Evolutionary conservation across 2,329 filamentous ascomycete species (phyloP).

Genomic region (Fusarium haematococcum): DNA sequence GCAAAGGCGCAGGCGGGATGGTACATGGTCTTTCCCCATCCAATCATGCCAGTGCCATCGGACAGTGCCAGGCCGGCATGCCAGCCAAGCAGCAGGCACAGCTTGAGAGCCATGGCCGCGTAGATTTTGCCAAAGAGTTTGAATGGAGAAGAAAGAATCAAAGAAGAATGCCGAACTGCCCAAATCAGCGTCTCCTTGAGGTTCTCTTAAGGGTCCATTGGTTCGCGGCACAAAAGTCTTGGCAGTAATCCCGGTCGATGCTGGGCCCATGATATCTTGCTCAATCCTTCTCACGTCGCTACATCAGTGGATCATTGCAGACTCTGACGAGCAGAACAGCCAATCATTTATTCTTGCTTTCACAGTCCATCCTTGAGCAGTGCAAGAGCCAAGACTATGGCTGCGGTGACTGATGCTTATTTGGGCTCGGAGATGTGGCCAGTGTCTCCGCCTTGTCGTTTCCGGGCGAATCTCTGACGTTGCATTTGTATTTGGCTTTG

Average conservation of each 20-base stretch:
- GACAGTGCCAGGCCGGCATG: constrained; percentile 1
- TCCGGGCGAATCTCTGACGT: neutral
- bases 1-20: constrained; percentile 51
- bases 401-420: neutral
- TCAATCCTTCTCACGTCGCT: constrained; percentile 6
- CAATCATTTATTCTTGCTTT: neutral
- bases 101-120: neutral
- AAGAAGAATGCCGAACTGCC: neutral
- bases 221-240: neutral
- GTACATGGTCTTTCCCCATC: constrained; percentile 52
- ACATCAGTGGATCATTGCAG: neutral
- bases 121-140: neutral
- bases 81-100: constrained; percentile 1
- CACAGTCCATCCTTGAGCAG: neutral
- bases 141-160: neutral
- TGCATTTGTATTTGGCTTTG: neutral
- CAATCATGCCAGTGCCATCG: constrained; percentile 48
- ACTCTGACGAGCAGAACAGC: neutral
- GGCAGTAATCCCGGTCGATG: neutral
- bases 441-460: neutral
- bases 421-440: neutral
- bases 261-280: constrained; percentile 6
- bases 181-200: neutral
- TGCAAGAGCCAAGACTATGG: neutral
- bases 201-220: neutral